phyloP scores from a whole-genome alignment of 1,139 yeast genomes.

The Pichia sp. region DNA sequence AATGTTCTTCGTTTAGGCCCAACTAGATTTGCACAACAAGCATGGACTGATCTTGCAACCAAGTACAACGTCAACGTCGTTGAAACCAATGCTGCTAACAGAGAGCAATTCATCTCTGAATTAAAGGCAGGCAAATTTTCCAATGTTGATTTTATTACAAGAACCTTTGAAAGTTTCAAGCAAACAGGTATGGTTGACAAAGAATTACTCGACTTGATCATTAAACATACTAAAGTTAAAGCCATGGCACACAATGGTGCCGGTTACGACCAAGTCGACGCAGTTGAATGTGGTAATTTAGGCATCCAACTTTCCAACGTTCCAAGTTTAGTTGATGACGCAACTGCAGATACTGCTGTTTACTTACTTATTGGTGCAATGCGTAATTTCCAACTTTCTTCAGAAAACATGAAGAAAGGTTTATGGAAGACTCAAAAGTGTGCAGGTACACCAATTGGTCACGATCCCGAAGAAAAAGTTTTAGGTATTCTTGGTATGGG shows the following conservation, averaged over 20 bases:
- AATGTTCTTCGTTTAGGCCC: slow-evolving; percentile 61
- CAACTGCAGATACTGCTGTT: slow-evolving; percentile 82
- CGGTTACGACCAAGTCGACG: slow-evolving; percentile 86
- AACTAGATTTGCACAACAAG: slow-evolving; percentile 49
- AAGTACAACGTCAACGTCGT: slow-evolving; percentile 46
- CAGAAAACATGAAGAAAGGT: slow-evolving; percentile 50
- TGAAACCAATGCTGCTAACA: slow-evolving; percentile 29
- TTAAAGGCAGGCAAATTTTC: slow-evolving; percentile 46
- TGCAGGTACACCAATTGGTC: slow-evolving; percentile 49
- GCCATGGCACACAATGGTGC: slow-evolving; percentile 85
- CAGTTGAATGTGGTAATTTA: slow-evolving; percentile 45
- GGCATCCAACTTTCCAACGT: slow-evolving; percentile 70
- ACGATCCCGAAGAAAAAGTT: slow-evolving; percentile 61
- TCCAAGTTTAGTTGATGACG: slow-evolving; percentile 69
- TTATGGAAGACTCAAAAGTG: slow-evolving; percentile 49
- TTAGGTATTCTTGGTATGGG: slow-evolving; percentile 82
- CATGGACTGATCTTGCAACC: slow-evolving; percentile 51
- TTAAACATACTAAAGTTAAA: slow-evolving; percentile 48
- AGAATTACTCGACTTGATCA: slow-evolving; percentile 62
- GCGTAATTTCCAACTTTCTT: slow-evolving; percentile 58
- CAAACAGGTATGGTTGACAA: slow-evolving; percentile 75
- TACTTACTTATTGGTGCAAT: slow-evolving; percentile 63
- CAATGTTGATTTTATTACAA: slow-evolving; percentile 45
- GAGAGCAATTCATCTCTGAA: slow-evolving; percentile 54
- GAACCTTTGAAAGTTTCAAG: slow-evolving; percentile 35